A percentile compares a stretch with the other conserved stretches of the same genome.
Evolutionary conservation across 208 protist genomes (phyloP).

Genomic region (Trypanosoma cruzi): DNA sequence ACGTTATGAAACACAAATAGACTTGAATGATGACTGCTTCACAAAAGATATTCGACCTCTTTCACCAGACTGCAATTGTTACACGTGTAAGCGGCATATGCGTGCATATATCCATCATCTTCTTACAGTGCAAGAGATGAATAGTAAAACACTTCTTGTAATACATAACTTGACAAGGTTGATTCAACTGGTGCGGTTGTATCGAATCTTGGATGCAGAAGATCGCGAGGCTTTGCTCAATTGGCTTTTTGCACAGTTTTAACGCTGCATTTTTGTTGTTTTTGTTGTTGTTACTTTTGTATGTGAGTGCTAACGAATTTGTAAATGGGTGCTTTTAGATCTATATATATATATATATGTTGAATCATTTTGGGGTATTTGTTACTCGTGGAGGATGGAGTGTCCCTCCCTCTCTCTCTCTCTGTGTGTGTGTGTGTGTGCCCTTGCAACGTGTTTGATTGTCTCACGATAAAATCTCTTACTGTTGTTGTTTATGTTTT

Average conservation of each 20-base stretch:
- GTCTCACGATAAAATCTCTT: neutral
- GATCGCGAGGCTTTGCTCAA: conserved; percentile 35
- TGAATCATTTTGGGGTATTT: neutral
- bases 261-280: no score
- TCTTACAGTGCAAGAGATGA: conserved; percentile 91
- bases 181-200: conserved; percentile 38
- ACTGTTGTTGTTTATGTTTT: no score
- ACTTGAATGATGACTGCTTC: conserved; percentile 78
- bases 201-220: conserved; percentile 17
- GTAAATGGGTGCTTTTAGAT: no score
- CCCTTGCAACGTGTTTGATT: neutral
- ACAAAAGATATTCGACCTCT: conserved; percentile 67
- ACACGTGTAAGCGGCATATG: conserved; percentile 75
- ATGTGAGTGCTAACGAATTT: no score
- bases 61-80: conserved; percentile 56
- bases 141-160: conserved; percentile 73
- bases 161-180: conserved; percentile 81
- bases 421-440: no score
- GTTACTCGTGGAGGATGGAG: neutral
- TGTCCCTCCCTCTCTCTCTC: neutral
- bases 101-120: conserved; percentile 89
- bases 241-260: conserved; percentile 34
- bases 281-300: no score
- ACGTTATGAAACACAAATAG: conserved; percentile 40
- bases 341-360: neutral